Percentiles rank a stretch among this genome's conserved stretches.
Conservation (phyloP, 2,329 filamentous ascomycete genomes). For the Myriosclerotinia duriaeana region DNA sequence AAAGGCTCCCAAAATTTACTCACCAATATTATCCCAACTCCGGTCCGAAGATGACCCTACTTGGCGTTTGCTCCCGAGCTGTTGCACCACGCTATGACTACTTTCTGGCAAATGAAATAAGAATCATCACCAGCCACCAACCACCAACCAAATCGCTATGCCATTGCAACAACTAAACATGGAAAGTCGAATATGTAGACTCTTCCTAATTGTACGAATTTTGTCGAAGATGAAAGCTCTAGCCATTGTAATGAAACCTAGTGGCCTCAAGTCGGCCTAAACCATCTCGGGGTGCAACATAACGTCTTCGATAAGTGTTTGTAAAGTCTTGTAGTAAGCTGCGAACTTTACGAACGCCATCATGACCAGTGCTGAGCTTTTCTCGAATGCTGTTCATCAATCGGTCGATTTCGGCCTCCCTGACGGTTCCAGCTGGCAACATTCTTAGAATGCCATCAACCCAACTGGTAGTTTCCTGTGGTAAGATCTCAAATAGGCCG, state of each 20-base stretch:
- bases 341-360: conserved; percentile 72
- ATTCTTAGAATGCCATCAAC: conserved; percentile 80
- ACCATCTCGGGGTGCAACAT: conserved; percentile 92
- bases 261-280: conserved; percentile 83
- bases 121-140: neutral
- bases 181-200: neutral
- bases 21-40: conserved; percentile 21
- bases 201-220: neutral
- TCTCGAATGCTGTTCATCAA: conserved; percentile 79
- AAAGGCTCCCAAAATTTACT: conserved; percentile 7
- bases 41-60: conserved; percentile 20
- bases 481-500: conserved; percentile 82
- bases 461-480: conserved; percentile 76
- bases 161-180: conserved; percentile 21
- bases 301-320: conserved; percentile 86
- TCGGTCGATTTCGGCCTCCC: conserved; percentile 74
- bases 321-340: conserved; percentile 93
- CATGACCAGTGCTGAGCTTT: conserved; percentile 64
- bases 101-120: conserved; percentile 3
- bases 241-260: conserved; percentile 71
- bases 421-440: conserved; percentile 79
- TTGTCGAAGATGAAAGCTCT: conserved; percentile 4
- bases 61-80: neutral
- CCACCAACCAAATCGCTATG: conserved; percentile 22
- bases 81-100: conserved; percentile 11